Percentiles rank a stretch among this genome's conserved stretches.
These are phyloP conservation scores for Paraurostyla sp. DNA, from an alignment of 73 alveolate genomes.

Conservation along the genomic window DNA sequence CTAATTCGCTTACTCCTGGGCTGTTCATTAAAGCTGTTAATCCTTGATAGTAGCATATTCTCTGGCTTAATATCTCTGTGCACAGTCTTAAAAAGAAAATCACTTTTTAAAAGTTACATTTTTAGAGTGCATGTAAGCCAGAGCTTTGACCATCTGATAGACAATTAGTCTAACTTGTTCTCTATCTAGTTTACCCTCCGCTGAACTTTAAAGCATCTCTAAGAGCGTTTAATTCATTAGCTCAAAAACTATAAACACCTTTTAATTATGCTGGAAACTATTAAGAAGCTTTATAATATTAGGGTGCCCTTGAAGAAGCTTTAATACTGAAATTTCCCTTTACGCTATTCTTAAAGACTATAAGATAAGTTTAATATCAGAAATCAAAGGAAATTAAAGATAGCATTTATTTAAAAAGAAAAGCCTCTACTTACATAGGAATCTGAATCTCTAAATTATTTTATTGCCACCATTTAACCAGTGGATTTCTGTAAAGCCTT, in stretches of 20 bases:
- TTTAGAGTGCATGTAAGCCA: constrained; percentile 31
- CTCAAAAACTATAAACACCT: constrained; percentile 43
- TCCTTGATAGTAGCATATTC: constrained; percentile 23
- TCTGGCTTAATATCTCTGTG: constrained; percentile 65
- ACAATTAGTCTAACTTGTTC: constrained; percentile 55
- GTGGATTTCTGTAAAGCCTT: constrained; percentile 48
- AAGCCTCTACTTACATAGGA: neutral
- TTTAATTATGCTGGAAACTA: constrained; percentile 42
- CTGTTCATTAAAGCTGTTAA: neutral
- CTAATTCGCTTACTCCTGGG: neutral
- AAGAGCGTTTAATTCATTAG: constrained; percentile 45
- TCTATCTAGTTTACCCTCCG: constrained; percentile 52
- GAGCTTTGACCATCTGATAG: constrained; percentile 49
- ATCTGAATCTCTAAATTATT: constrained; percentile 42
- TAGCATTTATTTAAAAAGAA: neutral
- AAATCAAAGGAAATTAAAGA: neutral
- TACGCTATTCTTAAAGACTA: constrained; percentile 32
- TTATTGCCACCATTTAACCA: constrained; percentile 54
- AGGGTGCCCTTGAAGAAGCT: constrained; percentile 50
- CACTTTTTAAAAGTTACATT: neutral
- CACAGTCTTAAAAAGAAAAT: constrained; percentile 10
- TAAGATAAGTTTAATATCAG: neutral
- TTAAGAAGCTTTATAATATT: constrained; percentile 8
- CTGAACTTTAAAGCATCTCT: constrained; percentile 3
- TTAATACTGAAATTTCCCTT: constrained; percentile 36